Evolutionary conservation across 108 stramenopile genomes (phyloP).

Genomic region (Cyclotella cryptica): DNA sequence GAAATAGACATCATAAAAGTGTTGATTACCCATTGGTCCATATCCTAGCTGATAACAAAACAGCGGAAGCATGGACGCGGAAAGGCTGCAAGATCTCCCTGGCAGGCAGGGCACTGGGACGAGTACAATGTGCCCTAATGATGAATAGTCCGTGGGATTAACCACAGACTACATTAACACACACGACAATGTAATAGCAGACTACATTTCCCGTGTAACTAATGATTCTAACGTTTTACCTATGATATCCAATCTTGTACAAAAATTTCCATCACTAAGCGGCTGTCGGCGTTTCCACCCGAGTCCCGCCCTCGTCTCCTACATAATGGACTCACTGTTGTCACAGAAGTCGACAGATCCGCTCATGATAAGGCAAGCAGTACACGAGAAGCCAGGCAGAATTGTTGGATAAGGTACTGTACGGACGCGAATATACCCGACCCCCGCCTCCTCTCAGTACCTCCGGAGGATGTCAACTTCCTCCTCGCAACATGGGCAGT

Average conservation of each 20-base stretch:
- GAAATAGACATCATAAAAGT: too few species aligned
- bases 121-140: too few species aligned
- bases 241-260: not conserved
- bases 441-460: not conserved
- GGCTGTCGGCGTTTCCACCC: too few species aligned
- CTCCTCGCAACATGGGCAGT: not conserved
- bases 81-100: too few species aligned
- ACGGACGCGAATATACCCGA: not conserved
- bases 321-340: not conserved
- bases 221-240: not conserved
- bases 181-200: not conserved
- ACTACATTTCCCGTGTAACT: not conserved
- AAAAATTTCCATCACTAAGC: not conserved
- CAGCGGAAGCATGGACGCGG: not conserved
- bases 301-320: not conserved
- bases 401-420: not conserved
- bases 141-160: not conserved
- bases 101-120: too few species aligned
- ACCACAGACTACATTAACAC: not conserved
- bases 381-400: too few species aligned
- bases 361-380: not conserved
- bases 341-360: not conserved
- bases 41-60: not conserved
- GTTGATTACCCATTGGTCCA: not conserved
- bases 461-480: not conserved